Evolutionary conservation across 768 basidiomycete species (phyloP), one percentile per base, ranked within the genome.

Genomic region (Lentinula sp.): DNA sequence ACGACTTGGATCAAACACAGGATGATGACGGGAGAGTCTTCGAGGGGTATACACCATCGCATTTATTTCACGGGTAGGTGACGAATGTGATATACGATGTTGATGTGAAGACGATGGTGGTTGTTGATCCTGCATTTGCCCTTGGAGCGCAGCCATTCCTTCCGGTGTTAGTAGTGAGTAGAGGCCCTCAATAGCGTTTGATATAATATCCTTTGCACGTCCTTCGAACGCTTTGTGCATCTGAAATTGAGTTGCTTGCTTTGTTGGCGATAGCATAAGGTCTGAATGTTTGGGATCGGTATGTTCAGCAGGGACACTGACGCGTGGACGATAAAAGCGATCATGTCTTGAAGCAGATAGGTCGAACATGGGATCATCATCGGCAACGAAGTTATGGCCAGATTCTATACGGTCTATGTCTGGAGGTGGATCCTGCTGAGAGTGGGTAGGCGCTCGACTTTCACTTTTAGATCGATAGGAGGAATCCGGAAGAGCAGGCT

Each of bases 111-210:
- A 37, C 34, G 53, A 18, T 28, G 5, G 11, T 23, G 35, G 13
- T 55, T 11, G 8, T 55, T 55, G 4, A 15, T 31, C 53, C 11
- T 42, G 31, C 18, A 52, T n/a, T 16, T 52, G 55, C 6, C 16
- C 55, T 28, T 32, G 55, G 1, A 56, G 23, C 16, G 39, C 39
- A 31, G 40, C 18, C 23, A 56, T 37, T 15, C 55, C 55, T n/a
- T 56, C 55, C 31, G 55, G 55, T n/a, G 39, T 56, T 2, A 56
- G 55, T 9, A 56, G 55, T 28, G 55, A 56, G 40, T 42, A 56
- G 18, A 56, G 39, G 11, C 40, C 39, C 39, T 56, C 15, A 23
- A 56, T 43, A 40, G 55, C 55, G 16, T 56, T 56, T 3, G 55
- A 56, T 5, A 56, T 56, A 13, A 56, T 56, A 13, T 43, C 37